Conservation (phyloP, 1,139 yeast genomes). For the Pichia sp. region DNA sequence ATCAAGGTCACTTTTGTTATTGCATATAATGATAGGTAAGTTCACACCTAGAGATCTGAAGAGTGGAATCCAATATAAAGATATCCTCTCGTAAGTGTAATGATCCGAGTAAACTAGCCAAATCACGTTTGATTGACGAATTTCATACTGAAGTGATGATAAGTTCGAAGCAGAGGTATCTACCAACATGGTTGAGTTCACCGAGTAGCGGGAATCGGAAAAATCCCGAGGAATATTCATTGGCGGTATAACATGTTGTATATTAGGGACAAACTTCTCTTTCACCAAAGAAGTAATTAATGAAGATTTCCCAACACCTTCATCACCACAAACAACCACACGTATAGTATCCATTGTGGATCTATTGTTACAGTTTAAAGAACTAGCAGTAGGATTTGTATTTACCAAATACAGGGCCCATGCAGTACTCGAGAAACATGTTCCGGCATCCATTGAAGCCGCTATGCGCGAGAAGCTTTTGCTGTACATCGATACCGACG, state of each 20-base stretch:
- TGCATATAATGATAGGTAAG: slow-evolving; percentile 84
- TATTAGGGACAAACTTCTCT: slow-evolving; percentile 69
- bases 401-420: too few species aligned
- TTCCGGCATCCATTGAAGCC: background rate
- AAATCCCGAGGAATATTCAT: slow-evolving; percentile 72
- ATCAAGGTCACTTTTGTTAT: slow-evolving; percentile 66
- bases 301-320: slow-evolving; percentile 79
- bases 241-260: slow-evolving; percentile 77
- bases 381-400: too few species aligned
- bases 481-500: slow-evolving; percentile 2
- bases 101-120: slow-evolving; percentile 93
- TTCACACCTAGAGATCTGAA: slow-evolving; percentile 91
- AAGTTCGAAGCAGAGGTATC: slow-evolving; percentile 77
- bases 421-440: background rate
- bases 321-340: slow-evolving; percentile 95
- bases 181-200: slow-evolving; percentile 64
- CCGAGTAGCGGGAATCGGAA: slow-evolving; percentile 54
- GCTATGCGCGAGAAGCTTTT: slow-evolving; percentile 1
- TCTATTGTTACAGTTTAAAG: background rate
- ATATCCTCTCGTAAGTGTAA: slow-evolving; percentile 86
- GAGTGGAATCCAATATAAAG: slow-evolving; percentile 91
- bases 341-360: slow-evolving; percentile 44
- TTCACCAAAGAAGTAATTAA: slow-evolving; percentile 75
- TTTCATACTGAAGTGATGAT: slow-evolving; percentile 59
- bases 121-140: slow-evolving; percentile 82